Evolutionary conservation across 495 filamentous ascomycete genomes (phyloP).

Genomic region (Penicillium ochrochloron): DNA sequence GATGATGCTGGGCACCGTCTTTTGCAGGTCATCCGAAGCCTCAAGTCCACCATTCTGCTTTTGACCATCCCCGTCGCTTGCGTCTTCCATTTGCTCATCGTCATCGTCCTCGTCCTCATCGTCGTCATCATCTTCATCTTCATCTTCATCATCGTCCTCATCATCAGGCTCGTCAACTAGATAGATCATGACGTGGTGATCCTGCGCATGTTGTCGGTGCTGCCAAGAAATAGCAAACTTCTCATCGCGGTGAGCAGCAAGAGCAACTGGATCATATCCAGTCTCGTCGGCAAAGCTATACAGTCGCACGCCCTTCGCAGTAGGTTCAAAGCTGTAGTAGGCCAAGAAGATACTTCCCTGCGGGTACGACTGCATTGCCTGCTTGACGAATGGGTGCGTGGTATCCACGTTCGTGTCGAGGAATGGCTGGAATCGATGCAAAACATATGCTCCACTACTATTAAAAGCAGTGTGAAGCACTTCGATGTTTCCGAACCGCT

Average conservation of each 20-base stretch:
- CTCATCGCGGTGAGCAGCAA: slow-evolving; percentile 29
- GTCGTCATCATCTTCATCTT: slow-evolving; percentile 5
- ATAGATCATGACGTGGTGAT: slow-evolving; percentile 41
- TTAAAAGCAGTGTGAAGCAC: slow-evolving; percentile 40
- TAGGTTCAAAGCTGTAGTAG: slow-evolving; percentile 26
- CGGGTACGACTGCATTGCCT: slow-evolving; percentile 32
- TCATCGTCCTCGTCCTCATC: slow-evolving; percentile 11
- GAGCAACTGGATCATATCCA: slow-evolving; percentile 38
- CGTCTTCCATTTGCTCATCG: background rate
- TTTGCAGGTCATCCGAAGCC: background rate
- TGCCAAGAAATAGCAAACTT: slow-evolving; percentile 51
- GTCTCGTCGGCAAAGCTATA: slow-evolving; percentile 39
- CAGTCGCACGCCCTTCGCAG: slow-evolving; percentile 22
- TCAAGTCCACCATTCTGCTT: background rate
- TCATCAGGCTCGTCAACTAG: slow-evolving; percentile 11
- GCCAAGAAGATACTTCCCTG: slow-evolving; percentile 36
- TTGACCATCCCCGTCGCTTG: background rate
- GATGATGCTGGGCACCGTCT: slow-evolving; percentile 8
- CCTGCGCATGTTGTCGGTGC: slow-evolving; percentile 27
- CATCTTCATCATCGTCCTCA: background rate
- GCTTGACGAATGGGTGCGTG: slow-evolving; percentile 43
- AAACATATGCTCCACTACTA: slow-evolving; percentile 32
- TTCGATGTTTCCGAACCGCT: slow-evolving; percentile 32
- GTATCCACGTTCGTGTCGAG: slow-evolving; percentile 30
- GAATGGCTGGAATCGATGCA: slow-evolving; percentile 39